Base-by-base conservation (phyloP, 139 green algal genomes). In the Zygnema cylindricum region DNA sequence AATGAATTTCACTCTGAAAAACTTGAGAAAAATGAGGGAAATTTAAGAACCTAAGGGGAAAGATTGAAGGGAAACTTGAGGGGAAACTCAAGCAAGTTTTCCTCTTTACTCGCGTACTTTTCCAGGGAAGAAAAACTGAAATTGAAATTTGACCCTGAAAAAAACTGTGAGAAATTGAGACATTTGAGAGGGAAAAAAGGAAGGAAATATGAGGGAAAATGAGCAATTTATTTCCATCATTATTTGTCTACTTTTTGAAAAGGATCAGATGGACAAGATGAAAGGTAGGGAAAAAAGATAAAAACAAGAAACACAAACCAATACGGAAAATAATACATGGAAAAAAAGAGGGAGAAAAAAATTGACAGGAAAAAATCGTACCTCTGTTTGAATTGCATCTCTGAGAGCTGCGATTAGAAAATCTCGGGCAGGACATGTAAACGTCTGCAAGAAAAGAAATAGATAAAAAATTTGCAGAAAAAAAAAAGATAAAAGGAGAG, bases 371-470 rank as follows among this genome's bases (percentile, higher is more conserved):
- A n/a, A 25, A 25, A 30, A 81, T 23, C 77, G 36, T 3, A 82
- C 85, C 11, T 88, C 77, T 36, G 85, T 78, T 39, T 91, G 32
- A 25, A 89, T 81, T 0, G 81, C 41, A 41, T 91, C 82, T 43
- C 42, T 36, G 36, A 91, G 33, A 33, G 82, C 33, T 79, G 87
- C 55, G 35, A 91, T 69, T 33, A 91, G 87, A 38, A 23, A 35
- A 0, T 91, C 87, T 22, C 87, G 87, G 25, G 38, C 22, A 1
- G 83, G 69, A 71, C 87, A 77, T 0, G 43, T 38, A 39, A 86
- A 91, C 63, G 89, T 82, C 81, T 90, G 82, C n/a, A 36, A 33
- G 1, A 2, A 1, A n/a, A 35, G 32, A 36, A 32, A 0, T 22
- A 35, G 0, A 73, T 3, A 30, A 21, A 36, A 83, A 43, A 16